Evolutionary conservation across 768 basidiomycete species (phyloP).

Genomic region (Polyporus arcularius): DNA sequence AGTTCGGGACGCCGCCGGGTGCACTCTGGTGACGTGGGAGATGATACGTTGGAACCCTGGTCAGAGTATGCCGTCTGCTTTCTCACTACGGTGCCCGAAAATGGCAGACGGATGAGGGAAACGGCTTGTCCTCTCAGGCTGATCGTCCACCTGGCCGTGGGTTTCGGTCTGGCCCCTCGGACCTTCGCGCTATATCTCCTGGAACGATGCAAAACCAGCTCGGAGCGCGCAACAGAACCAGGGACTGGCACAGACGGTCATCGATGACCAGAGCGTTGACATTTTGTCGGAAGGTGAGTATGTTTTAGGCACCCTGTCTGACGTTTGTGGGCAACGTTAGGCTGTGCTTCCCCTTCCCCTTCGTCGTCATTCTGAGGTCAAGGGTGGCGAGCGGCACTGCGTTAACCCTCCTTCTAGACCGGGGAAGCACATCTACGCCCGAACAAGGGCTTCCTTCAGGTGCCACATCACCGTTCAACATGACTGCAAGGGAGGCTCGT

Average conservation of each 20-base stretch:
- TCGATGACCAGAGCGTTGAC: not conserved
- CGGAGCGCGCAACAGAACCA: not conserved
- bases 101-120: not conserved
- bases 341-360: not conserved
- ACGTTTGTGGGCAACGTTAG: not conserved
- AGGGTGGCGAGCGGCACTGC: not conserved
- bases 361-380: not conserved
- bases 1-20: not conserved
- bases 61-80: not conserved
- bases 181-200: not conserved
- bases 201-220: not conserved
- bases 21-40: not conserved
- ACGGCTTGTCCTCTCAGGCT: not conserved
- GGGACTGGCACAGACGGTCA: not conserved
- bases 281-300: not conserved
- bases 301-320: not conserved
- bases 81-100: not conserved
- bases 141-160: not conserved
- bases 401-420: not conserved
- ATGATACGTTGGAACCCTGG: not conserved
- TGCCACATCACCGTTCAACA: not conserved
- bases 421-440: not conserved
- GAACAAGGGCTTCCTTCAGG: not conserved
- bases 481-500: not conserved
- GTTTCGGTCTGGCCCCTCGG: slow-evolving; percentile 4